phyloP scores from a whole-genome alignment of 2,329 filamentous ascomycete species.

The Leptographium wingfieldii region DNA sequence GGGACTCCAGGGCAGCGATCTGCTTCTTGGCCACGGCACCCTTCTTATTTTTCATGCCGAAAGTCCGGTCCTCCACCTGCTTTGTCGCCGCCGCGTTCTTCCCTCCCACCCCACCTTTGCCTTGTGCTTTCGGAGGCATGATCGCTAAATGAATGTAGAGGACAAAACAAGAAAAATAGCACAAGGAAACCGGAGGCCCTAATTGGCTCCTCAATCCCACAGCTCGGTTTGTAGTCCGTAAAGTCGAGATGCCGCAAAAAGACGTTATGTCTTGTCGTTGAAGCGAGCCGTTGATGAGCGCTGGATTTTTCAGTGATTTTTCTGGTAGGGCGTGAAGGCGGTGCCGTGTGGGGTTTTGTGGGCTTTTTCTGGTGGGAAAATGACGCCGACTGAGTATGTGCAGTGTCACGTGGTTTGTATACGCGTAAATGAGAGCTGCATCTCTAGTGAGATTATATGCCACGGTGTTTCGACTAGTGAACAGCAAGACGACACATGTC shows the following conservation, averaged over 20 bases:
- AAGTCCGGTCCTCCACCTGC: slow-evolving; percentile 83
- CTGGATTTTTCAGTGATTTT: background rate
- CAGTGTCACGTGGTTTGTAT: background rate
- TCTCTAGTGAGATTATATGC: background rate
- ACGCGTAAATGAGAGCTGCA: background rate
- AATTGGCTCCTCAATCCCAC: background rate
- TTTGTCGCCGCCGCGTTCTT: slow-evolving; percentile 48
- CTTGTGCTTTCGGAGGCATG: slow-evolving; percentile 58
- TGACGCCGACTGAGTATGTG: background rate
- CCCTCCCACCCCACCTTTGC: slow-evolving; percentile 27
- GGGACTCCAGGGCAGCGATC: slow-evolving; percentile 70
- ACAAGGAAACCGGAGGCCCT: background rate
- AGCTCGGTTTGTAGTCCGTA: background rate
- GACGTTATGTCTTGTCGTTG: background rate
- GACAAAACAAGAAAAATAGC: background rate
- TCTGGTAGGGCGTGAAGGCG: background rate
- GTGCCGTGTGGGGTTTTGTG: slow-evolving; percentile 1
- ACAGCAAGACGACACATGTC: background rate
- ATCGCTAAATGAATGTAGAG: slow-evolving; percentile 22
- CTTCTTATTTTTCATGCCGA: slow-evolving; percentile 99
- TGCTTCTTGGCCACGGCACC: slow-evolving; percentile 79
- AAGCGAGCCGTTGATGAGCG: background rate
- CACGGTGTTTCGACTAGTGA: slow-evolving; percentile 1
- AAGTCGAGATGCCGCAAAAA: background rate
- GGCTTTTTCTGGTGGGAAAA: background rate